Conservation (phyloP, 2,329 filamentous ascomycete species). For the Fusarium poae region DNA sequence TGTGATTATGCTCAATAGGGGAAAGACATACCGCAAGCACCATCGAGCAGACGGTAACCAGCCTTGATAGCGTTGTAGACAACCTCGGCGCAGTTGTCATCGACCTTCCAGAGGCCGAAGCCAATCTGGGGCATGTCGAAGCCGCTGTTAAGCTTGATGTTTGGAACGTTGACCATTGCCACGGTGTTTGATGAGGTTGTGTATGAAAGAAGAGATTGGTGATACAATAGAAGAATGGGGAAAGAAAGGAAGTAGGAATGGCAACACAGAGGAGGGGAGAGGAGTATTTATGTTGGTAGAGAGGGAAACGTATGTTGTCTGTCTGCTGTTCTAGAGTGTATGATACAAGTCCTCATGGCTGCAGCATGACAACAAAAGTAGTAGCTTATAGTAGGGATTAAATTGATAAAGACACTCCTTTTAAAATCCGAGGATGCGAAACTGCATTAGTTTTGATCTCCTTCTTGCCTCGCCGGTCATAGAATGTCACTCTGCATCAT, state of each 20-base stretch:
- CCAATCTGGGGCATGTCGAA: conserved; percentile 80
- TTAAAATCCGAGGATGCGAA: conserved; percentile 11
- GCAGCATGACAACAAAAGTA: conserved; percentile 30
- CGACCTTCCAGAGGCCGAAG: conserved; percentile 88
- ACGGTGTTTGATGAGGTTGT: conserved; percentile 27
- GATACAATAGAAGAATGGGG: conserved; percentile 13
- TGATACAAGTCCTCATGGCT: conserved; percentile 36
- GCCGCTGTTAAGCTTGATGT: conserved; percentile 74
- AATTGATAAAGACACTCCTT: conserved; percentile 44
- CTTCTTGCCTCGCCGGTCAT: conserved; percentile 6
- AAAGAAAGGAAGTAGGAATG: conserved; percentile 18
- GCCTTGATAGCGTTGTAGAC: conserved; percentile 81
- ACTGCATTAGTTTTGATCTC: conserved; percentile 4
- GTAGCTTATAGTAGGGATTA: conserved; percentile 27
- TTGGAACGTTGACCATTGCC: conserved; percentile 55
- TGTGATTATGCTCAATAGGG: conserved; percentile 5
- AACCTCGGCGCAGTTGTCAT: conserved; percentile 78
- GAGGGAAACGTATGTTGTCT: conserved; percentile 25
- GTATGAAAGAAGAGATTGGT: conserved; percentile 10
- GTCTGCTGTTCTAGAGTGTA: conserved; percentile 20
- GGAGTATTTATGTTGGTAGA: conserved; percentile 40
- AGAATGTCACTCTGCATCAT: conserved; percentile 23
- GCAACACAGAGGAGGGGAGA: conserved; percentile 25
- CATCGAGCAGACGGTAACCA: conserved; percentile 72
- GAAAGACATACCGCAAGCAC: conserved; percentile 67